Base-by-base conservation (phyloP, 2,329 filamentous ascomycete species). In the Exophiala sp. region DNA sequence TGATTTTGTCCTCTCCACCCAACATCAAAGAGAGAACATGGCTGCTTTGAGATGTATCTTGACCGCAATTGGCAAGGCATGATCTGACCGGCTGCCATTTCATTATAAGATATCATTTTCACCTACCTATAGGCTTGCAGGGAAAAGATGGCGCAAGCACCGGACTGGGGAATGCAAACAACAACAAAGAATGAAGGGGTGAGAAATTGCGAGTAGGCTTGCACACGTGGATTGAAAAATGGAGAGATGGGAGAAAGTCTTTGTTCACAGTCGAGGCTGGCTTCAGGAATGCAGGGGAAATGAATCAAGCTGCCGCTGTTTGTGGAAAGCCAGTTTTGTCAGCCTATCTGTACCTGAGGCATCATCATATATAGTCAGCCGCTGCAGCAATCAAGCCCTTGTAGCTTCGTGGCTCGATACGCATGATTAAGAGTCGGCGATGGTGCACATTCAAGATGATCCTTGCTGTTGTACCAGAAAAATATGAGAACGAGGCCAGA, bases 141-240 rank as follows among this genome's bases (percentile, higher is more conserved):
- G n/a, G 18, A 29, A 29, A 33, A 36, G 39, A 12, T 32, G 35
- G 20, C 33, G 50, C 32, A 43, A 47, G 33, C 55, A 51, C 36
- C 20, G 40, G 55, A 44, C 33, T n/a, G 24, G 32, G 46, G 24
- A 34, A 43, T 43, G 35, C 32, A 47, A 35, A 45, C 18, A 47
- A 47, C 32, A 39, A 51, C 48, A 56, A 55, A 46, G 47, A 48
- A 44, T 7, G 21, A 14, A 20, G 11, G 20, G 43, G 11, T 20
- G 38, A 38, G 12, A 24, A 29, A 38, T 43, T 34, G 50, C 50
- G 33, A 20, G 46, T 36, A 53, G 45, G n/a, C 18, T 29, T 24
- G 49, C 14, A 18, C 56, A 55, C 50, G 52, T 53, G 56, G 46
- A 21, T 33, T 29, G 32, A 53, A 46, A 50, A 34, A 33, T 43